Conservation (phyloP, 1,139 yeast species). For the Torulaspora pretoriensis region DNA sequence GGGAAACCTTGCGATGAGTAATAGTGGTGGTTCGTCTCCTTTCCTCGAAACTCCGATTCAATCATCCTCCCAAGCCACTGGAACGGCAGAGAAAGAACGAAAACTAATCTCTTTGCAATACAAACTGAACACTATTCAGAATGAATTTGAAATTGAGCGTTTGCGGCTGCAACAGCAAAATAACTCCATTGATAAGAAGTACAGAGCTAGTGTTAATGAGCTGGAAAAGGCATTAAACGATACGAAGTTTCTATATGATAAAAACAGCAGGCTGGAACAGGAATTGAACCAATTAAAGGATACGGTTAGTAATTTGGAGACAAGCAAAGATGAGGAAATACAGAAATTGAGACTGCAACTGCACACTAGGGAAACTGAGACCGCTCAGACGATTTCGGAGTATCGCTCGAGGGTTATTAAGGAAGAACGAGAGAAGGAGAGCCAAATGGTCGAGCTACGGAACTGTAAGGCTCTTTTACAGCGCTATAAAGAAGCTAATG, state of each 20-base stretch:
- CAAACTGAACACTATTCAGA: constrained; percentile 26
- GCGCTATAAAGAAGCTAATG: constrained; percentile 25
- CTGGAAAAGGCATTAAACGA: constrained; percentile 28
- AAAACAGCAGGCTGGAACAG: constrained; percentile 36
- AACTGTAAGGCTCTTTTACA: constrained; percentile 21
- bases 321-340: constrained; percentile 26
- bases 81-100: constrained; percentile 18
- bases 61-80: constrained; percentile 11
- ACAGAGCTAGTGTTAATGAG: constrained; percentile 29
- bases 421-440: constrained; percentile 18
- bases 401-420: constrained; percentile 16
- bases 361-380: constrained; percentile 16
- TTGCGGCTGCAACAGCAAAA: constrained; percentile 27
- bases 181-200: constrained; percentile 25
- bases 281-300: constrained; percentile 35
- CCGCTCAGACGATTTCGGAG: constrained; percentile 22
- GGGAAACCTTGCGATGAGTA: constrained; percentile 17
- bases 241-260: constrained; percentile 38
- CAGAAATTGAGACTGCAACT: constrained; percentile 19
- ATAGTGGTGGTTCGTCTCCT: constrained; percentile 44
- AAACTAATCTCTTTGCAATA: constrained; percentile 26
- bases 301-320: constrained; percentile 26
- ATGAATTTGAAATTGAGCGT: constrained; percentile 31
- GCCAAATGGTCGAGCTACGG: constrained; percentile 18
- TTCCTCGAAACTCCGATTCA: constrained; percentile 43